phyloP scores from a whole-genome alignment of 495 filamentous ascomycete genomes.

The Lasiosphaeria miniovina region DNA sequence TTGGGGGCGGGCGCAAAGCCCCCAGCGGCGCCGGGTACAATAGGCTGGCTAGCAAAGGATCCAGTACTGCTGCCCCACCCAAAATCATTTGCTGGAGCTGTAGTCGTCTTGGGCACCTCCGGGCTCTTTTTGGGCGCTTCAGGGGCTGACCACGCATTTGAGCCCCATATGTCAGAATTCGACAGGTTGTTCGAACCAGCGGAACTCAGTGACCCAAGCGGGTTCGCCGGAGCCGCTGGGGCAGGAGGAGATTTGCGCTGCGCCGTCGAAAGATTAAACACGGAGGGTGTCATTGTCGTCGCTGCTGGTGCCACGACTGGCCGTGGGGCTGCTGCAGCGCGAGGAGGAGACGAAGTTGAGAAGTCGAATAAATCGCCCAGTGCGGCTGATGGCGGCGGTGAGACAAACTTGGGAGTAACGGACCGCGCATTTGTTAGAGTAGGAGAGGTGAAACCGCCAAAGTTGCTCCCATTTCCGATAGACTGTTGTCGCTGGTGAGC shows the following conservation, averaged over 20 bases:
- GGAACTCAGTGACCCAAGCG: constrained; percentile 35
- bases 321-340: constrained; percentile 42
- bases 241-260: constrained; percentile 47
- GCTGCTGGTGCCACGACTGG: constrained; percentile 44
- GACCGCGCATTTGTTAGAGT: constrained; percentile 41
- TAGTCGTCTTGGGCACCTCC: constrained; percentile 30
- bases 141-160: constrained; percentile 49
- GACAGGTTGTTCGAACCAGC: constrained; percentile 32
- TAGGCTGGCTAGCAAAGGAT: constrained; percentile 47
- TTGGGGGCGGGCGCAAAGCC: constrained; percentile 56
- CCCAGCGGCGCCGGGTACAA: constrained; percentile 50
- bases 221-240: constrained; percentile 23
- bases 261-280: constrained; percentile 71
- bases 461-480: constrained; percentile 46
- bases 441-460: constrained; percentile 53
- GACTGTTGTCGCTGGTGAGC: constrained; percentile 48
- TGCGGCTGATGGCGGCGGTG: constrained; percentile 47
- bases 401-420: constrained; percentile 40
- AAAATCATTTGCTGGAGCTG: constrained; percentile 42
- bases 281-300: constrained; percentile 48
- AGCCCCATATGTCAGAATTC: constrained; percentile 48
- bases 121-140: constrained; percentile 38
- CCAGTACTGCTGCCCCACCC: constrained; percentile 52
- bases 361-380: constrained; percentile 81
- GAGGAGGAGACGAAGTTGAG: constrained; percentile 42